phyloP scores from a whole-genome alignment of 1,139 yeast species.

The Yamadazyma diospyri region DNA sequence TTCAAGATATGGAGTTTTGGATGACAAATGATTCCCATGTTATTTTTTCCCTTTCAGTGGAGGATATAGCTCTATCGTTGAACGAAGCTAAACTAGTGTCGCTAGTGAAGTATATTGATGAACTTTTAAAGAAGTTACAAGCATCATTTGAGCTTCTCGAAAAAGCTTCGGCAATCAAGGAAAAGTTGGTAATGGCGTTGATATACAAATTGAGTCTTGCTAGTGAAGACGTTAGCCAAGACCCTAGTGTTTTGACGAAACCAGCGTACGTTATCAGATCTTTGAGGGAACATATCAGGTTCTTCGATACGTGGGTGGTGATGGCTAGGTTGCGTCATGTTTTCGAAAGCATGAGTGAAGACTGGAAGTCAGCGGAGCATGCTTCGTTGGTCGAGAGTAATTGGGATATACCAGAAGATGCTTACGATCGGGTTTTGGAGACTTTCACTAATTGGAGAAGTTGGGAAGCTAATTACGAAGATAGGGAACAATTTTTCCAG shows the following conservation, averaged over 20 bases:
- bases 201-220: slow-evolving; percentile 60
- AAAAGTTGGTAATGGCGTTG: slow-evolving; percentile 32
- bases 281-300: slow-evolving; percentile 68
- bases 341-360: slow-evolving; percentile 52
- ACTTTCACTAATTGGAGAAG: slow-evolving; percentile 81
- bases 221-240: slow-evolving; percentile 66
- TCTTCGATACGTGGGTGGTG: slow-evolving; percentile 85
- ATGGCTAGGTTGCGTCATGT: slow-evolving; percentile 76
- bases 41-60: slow-evolving; percentile 33
- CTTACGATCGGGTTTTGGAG: slow-evolving; percentile 51
- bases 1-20: slow-evolving; percentile 45
- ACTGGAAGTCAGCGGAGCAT: slow-evolving; percentile 39
- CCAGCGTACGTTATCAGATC: slow-evolving; percentile 81
- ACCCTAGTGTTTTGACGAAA: slow-evolving; percentile 85
- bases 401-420: slow-evolving; percentile 48
- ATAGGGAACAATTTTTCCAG: slow-evolving; percentile 51
- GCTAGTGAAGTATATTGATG: slow-evolving; percentile 27
- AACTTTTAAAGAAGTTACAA: slow-evolving; percentile 16
- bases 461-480: slow-evolving; percentile 66
- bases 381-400: slow-evolving; percentile 17
- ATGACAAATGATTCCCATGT: slow-evolving; percentile 21
- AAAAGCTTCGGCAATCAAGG: slow-evolving; percentile 13
- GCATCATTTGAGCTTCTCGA: slow-evolving; percentile 22
- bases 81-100: slow-evolving; percentile 36
- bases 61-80: slow-evolving; percentile 27